Percentiles rank a stretch among this genome's conserved stretches.
Evolutionary conservation across 768 basidiomycete species (phyloP).

Genomic region (Chalciporus pseudorubinellus): DNA sequence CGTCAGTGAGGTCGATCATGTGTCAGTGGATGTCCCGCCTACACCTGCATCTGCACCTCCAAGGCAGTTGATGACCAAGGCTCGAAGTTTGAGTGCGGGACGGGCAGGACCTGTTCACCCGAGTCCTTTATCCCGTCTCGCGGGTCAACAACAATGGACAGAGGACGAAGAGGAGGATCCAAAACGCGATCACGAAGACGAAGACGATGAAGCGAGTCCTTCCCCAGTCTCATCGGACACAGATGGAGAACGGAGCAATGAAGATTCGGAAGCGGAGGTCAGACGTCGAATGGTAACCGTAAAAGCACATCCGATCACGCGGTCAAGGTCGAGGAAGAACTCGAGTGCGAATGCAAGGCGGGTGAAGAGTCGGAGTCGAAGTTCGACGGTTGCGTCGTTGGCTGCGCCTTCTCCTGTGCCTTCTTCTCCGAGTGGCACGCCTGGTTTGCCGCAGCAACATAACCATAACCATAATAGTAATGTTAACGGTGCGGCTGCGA

Average conservation of each 20-base stretch:
- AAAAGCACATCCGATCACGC: slow-evolving; percentile 30
- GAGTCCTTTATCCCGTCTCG: slow-evolving; percentile 64
- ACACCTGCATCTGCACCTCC: slow-evolving; percentile 11
- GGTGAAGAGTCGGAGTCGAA: slow-evolving; percentile 49
- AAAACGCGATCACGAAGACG: slow-evolving; percentile 29
- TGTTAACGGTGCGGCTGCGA: slow-evolving; percentile 27
- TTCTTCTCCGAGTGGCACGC: slow-evolving; percentile 11
- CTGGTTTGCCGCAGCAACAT: background rate
- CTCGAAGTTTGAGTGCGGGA: slow-evolving; percentile 32
- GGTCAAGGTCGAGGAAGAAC: slow-evolving; percentile 30
- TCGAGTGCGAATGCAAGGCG: slow-evolving; percentile 18
- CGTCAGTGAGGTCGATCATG: slow-evolving; percentile 33
- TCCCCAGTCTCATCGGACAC: slow-evolving; percentile 61
- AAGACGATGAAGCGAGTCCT: slow-evolving; percentile 53
- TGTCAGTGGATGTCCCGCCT: slow-evolving; percentile 16
- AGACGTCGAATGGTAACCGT: slow-evolving; percentile 1
- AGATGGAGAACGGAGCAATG: slow-evolving; percentile 46
- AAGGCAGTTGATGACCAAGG: slow-evolving; percentile 33
- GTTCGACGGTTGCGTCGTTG: slow-evolving; percentile 65
- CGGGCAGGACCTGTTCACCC: slow-evolving; percentile 42
- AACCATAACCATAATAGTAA: background rate
- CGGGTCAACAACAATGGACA: slow-evolving; percentile 52
- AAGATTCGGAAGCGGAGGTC: slow-evolving; percentile 14
- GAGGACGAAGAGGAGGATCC: slow-evolving; percentile 48
- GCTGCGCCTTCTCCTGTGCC: slow-evolving; percentile 37